A percentile compares a stretch with the other conserved stretches of the same genome.
phyloP scores from a whole-genome alignment of 768 basidiomycete species.

The Harrya chromipes region DNA sequence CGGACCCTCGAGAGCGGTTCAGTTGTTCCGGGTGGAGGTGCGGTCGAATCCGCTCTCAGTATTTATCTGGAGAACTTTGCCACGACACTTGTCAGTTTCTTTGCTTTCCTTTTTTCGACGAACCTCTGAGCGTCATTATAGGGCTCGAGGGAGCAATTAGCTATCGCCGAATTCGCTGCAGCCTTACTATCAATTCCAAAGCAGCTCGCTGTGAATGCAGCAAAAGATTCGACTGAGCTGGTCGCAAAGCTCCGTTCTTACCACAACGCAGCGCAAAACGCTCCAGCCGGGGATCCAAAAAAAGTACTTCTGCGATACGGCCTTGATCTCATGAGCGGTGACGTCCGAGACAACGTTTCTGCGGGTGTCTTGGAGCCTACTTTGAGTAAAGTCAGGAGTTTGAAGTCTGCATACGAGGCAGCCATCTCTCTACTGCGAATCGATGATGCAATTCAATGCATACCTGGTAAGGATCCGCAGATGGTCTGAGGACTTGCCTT shows the following conservation, averaged over 20 bases:
- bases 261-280: constrained; percentile 95
- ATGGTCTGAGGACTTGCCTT: constrained; percentile 9
- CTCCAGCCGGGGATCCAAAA: constrained; percentile 86
- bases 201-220: constrained; percentile 95
- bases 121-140: constrained; percentile 31
- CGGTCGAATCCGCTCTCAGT: constrained; percentile 94
- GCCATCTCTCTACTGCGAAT: constrained; percentile 93
- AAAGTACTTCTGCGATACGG: constrained; percentile 90
- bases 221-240: constrained; percentile 96
- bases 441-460: constrained; percentile 92
- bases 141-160: constrained; percentile 98
- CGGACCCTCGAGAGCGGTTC: constrained; percentile 93
- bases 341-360: constrained; percentile 90
- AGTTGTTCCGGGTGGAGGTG: constrained; percentile 96
- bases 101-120: neutral
- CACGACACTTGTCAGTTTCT: constrained; percentile 77
- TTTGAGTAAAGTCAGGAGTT: constrained; percentile 92
- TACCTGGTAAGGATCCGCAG: constrained; percentile 59
- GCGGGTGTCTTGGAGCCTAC: constrained; percentile 96
- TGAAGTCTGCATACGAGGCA: constrained; percentile 97
- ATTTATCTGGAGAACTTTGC: constrained; percentile 99
- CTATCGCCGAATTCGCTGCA: constrained; percentile 97
- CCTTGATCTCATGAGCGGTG: constrained; percentile 90
- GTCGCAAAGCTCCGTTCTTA: constrained; percentile 96
- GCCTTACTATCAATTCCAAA: constrained; percentile 95